Evolutionary conservation across 2,329 filamentous ascomycete genomes (phyloP), one percentile per base, ranked within the genome.

Genomic region (Alternaria metachromatica): DNA sequence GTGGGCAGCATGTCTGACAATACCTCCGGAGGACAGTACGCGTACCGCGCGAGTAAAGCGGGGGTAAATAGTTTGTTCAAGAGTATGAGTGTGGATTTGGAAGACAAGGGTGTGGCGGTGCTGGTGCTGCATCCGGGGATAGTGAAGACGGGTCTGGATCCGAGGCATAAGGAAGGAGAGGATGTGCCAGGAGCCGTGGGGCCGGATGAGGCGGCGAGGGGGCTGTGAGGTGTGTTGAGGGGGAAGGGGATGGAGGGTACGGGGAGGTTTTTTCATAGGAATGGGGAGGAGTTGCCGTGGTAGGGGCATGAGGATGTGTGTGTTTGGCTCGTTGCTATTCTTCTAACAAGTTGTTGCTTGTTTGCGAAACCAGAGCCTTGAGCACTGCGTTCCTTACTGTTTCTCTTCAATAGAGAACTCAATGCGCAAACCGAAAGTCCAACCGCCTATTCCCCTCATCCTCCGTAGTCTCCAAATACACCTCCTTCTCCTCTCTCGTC

Each of bases 51-150:
- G 3, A 80, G 74, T 11, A 84, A 84, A 66, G 80, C 83, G 6
- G 83, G 81, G 8, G 78, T 84, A 26, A 83, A 84, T 63, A 78
- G 74, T 41, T 71, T 85, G 13, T 82, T 80, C 51, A 82, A 83
- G 71, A 82, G 73, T 60, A 62, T 84, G 69, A 76, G 81, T 3
- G 68, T 83, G 54, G 82, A 84, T 64, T 63, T 84, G 58, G 75
- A 68, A 55, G 74, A 74, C 4, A 78, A 80, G 58, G 78, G 79
- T 9, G 76, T 84, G 4, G 73, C 78, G 6, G 81, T 84, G 3
- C 67, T 78, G 28, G 56, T 84, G 26, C 63, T 85, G 66, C 83
- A 85, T 69, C 83, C 83, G 6, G 83, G 80, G 0, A 80, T 78
- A 41, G 82, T 83, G 20, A 80, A 75, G 64, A 83, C 79, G 8